Evolutionary conservation across 208 protist genomes (phyloP).

Genomic region (Leishmania lainsoni): DNA sequence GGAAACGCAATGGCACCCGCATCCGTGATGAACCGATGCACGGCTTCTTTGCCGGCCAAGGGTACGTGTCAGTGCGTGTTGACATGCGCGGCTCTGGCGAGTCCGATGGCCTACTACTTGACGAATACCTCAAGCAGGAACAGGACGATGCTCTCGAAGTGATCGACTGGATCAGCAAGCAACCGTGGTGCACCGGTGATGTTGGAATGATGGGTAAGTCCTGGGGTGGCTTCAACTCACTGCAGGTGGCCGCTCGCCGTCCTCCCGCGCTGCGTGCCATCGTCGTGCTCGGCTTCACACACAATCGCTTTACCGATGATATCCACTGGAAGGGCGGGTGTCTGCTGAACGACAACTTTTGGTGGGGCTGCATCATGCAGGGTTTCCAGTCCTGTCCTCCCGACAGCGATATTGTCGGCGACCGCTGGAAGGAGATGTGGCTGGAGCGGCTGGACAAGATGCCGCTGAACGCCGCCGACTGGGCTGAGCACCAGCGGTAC

Average conservation of each 20-base stretch:
- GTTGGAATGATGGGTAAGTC: constrained; percentile 78
- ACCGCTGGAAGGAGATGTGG: constrained; percentile 54
- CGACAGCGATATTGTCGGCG: constrained; percentile 47
- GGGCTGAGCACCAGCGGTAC: constrained; percentile 52
- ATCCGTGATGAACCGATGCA: constrained; percentile 71
- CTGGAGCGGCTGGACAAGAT: constrained; percentile 51
- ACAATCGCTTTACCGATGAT: constrained; percentile 73
- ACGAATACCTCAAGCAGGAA: constrained; percentile 66
- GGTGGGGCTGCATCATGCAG: constrained; percentile 75
- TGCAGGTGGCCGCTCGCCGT: constrained; percentile 64
- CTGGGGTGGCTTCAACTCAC: constrained; percentile 69
- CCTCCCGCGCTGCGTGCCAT: constrained; percentile 59
- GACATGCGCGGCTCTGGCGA: constrained; percentile 71
- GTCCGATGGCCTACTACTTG: constrained; percentile 55
- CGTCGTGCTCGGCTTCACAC: constrained; percentile 65
- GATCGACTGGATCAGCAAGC: constrained; percentile 66
- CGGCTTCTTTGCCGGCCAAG: constrained; percentile 61
- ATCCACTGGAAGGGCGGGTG: constrained; percentile 78
- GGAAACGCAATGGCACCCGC: constrained; percentile 66
- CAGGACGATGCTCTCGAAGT: constrained; percentile 66
- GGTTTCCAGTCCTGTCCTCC: constrained; percentile 52
- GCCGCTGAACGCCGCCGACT: constrained; percentile 56
- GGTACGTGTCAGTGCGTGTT: constrained; percentile 55
- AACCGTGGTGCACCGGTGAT: constrained; percentile 61
- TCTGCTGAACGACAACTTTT: constrained; percentile 75